Evolutionary conservation across 2,329 filamentous ascomycete species (phyloP).

Genomic region (Pezicula carpinea): DNA sequence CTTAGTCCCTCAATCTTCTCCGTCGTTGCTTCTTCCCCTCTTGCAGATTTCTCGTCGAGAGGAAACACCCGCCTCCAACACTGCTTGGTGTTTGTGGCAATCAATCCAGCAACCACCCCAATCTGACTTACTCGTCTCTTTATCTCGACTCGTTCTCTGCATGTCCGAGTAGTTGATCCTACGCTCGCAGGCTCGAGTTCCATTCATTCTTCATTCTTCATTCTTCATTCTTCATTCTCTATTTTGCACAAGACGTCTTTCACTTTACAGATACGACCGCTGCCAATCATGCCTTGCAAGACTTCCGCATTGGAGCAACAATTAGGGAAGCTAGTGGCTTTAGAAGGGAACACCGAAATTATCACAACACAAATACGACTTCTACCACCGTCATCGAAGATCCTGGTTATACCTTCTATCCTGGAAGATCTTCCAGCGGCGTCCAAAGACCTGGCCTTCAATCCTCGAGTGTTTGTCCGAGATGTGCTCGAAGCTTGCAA

Average conservation of each 20-base stretch:
- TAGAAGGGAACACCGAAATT: conserved; percentile 52
- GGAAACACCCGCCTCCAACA: neutral
- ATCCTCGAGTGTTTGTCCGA: conserved; percentile 39
- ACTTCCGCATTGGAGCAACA: neutral
- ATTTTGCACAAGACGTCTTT: neutral
- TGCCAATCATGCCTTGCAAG: neutral
- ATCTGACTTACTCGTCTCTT: neutral
- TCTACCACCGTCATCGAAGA: conserved; percentile 52
- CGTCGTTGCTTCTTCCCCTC: neutral
- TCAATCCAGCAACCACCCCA: neutral
- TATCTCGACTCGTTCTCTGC: neutral
- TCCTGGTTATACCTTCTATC: conserved; percentile 47
- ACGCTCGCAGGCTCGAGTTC: conserved; percentile 12
- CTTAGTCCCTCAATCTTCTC: neutral
- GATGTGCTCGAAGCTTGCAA: conserved; percentile 45
- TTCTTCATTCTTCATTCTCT: neutral
- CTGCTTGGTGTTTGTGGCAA: too few relatives aligned
- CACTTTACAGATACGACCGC: neutral
- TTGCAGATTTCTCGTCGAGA: neutral
- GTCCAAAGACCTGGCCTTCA: conserved; percentile 30
- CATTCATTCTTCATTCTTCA: neutral
- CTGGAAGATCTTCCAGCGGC: conserved; percentile 16
- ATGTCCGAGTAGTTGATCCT: neutral
- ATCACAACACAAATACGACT: conserved; percentile 56
- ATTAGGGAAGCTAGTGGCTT: conserved; percentile 50